phyloP scores from a whole-genome alignment of 2,329 filamentous ascomycete species.

The Phoma sp. region DNA sequence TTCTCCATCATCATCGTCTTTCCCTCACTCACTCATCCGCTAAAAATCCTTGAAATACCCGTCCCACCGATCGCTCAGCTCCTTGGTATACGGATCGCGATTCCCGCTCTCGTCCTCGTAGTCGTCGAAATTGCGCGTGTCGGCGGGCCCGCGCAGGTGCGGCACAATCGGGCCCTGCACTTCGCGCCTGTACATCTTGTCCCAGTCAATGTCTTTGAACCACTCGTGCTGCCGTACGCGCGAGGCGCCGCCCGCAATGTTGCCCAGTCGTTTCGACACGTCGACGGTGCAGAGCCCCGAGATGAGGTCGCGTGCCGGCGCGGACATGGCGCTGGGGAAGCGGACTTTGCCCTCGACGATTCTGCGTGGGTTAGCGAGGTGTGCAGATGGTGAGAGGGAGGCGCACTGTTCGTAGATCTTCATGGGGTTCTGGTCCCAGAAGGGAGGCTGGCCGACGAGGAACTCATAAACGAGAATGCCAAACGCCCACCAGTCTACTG shows the following conservation, averaged over 20 bases:
- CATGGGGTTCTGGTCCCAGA: conserved; percentile 86
- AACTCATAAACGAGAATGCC: conserved; percentile 87
- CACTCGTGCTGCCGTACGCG: conserved; percentile 78
- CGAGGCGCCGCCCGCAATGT: conserved; percentile 75
- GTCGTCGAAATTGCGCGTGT: conserved; percentile 81
- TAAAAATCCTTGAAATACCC: conserved; percentile 74
- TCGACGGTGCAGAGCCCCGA: conserved; percentile 78
- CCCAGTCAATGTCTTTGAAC: conserved; percentile 76
- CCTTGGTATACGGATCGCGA: conserved; percentile 70
- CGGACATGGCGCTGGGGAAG: conserved; percentile 73
- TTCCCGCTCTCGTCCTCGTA: conserved; percentile 78
- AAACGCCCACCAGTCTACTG: conserved; percentile 88
- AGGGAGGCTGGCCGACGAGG: conserved; percentile 82
- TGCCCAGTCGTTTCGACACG: conserved; percentile 77
- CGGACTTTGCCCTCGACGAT: conserved; percentile 80
- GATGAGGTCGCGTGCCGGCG: conserved; percentile 76
- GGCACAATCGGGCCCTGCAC: conserved; percentile 75
- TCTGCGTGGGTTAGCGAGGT: conserved; percentile 49
- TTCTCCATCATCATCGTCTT: background rate
- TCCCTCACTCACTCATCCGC: background rate
- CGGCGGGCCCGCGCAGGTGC: conserved; percentile 73
- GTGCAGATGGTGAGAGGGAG: background rate
- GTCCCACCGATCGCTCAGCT: conserved; percentile 73
- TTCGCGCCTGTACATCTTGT: conserved; percentile 70
- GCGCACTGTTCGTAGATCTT: conserved; percentile 77